Evolutionary conservation across 2,329 filamentous ascomycete genomes (phyloP), one percentile per base, ranked within the genome.

Genomic region (Ascosphaera apis): DNA sequence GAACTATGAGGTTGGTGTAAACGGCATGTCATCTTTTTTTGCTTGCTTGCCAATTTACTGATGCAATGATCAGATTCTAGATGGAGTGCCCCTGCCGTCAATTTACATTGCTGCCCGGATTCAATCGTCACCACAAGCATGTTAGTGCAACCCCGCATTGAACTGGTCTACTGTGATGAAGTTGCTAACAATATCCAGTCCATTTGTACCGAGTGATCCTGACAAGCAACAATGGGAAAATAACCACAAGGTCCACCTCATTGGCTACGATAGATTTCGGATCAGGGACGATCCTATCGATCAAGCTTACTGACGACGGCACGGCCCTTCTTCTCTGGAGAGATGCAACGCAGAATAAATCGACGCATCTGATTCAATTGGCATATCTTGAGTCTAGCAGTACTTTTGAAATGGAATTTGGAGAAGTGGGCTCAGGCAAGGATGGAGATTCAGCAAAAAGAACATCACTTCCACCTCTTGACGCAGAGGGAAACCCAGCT

Each of bases 271-370:
- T 58, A n/a, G 42, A 46, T 33, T 41, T 58, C 5, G 41, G 48
- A 31, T 39, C 46, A 8, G 56, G 56, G 12, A 47, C 50, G 17
- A 50, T 58, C 12, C 51, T 69, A 15, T 74, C 82, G 48, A 51
- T 76, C 11, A 73, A 75, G 47, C 81, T 83, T 46, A 62, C 79
- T 31, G 63, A 76, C 44, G 68, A 76, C 37, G 53, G 62, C 9
- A 61, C 57, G 0, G 49, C 83, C 1, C 59, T 82, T 36, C 44
- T 79, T 1, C 61, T 83, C 2, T 67, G 65, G 53, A 47, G 49
- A 31, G 47, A 49, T 23, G 37, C 42, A 15, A 46, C 21, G 6
- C 6, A 25, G 6, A 25, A 11, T 5, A 25, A 25, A 11, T 25
- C 21, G 11, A 25, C 21, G 21, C 21, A 25, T 11, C 21, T 25